Base-by-base conservation (phyloP, 2,329 filamentous ascomycete species). In the Aphanoascus verrucosus region DNA sequence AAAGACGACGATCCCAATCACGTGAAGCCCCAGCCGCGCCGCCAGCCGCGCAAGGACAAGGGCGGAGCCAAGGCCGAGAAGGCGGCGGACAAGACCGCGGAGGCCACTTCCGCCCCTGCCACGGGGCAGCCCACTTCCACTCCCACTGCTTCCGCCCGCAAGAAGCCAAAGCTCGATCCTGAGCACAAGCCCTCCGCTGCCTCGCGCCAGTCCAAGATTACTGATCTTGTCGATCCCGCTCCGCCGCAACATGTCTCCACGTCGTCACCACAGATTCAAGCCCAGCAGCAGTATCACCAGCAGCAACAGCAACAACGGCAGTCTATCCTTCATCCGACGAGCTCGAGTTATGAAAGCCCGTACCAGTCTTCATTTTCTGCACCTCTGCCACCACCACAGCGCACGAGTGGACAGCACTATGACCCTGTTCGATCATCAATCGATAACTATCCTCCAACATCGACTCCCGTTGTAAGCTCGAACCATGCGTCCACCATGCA, bases 391-490 rank as follows among this genome's bases (percentile, higher is more conserved):
- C 62, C 61, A 11, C 61, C 67, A 7, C 71, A 75, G 47, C 75
- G 84, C 48, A 83, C 84, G 12, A 86, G 85, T 63, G 85, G 88
- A 42, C 86, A 88, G 63, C 88, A 85, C 62, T 96, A 93, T 70
- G 90, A 96, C 67, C 90, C 90, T 0, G 89, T 95, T 58, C 81
- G 90, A 45, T 87, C 80, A 5, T 79, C 85, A n/a, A 86, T 79
- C 44, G 62, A 66, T 61, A 63, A 70, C 50, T 59, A 67, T 57
- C 61, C 69, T 42, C 62, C 66, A 64, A 53, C 66, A 62, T 49
- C 65, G 66, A 55, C 67, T 65, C n/a, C 87, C 15, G 60, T 61
- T 48, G 56, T 52, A 40, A 52, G 70, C 34, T 11, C 15, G 64
- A 61, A 54, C 59, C 66, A 37, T 74, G 72, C 59, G 74, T 65